Evolutionary conservation across 2,329 filamentous ascomycete species (phyloP), one percentile per base, ranked within the genome.

Genomic region (Tolypocladium pustulatum): DNA sequence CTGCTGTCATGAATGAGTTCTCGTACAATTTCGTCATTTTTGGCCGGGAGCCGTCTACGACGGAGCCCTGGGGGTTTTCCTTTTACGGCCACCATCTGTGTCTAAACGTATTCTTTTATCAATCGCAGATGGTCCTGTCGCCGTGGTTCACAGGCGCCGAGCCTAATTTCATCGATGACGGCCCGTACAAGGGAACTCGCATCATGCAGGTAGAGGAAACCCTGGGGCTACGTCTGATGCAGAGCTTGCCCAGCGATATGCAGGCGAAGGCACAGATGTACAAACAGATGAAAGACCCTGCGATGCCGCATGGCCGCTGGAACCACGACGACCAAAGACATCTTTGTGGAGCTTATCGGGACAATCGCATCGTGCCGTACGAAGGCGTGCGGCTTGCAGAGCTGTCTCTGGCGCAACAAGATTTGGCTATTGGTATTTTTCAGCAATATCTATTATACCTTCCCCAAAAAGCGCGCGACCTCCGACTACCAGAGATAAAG

Each of bases 131-230:
- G 55, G 75, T 90, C 52, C 77, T 90, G 3, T 84, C 83, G 0
- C 89, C 89, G 0, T 89, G 85, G 73, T 93, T 93, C 71, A 90
- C 87, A 0, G 89, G 89, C 58, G 89, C 89, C 0, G 89, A 93
- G 71, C 89, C 89, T 0, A 91, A 92, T 65, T 66, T 85, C 40
- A 88, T 91, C 64, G 88, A 91, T 63, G 70, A 72, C 0, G 87
- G 88, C 0, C 80, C 79, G 0, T 79, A 84, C 68, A 72, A 73
- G 1, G 88, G 88, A 8, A 89, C 85, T 0, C 75, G 81, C 4
- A 89, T 91, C 58, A 72, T 91, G 38, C 76, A 86, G 43, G 73
- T 72, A 9, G 87, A 91, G 66, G 88, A 88, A 54, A 70, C 71
- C 2, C 69, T 89, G 0, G 88, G 87, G 0, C 70, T 91, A n/a